A percentile compares a stretch with the other conserved stretches of the same genome.
phyloP scores from a whole-genome alignment of 2,329 filamentous ascomycete genomes.

The Exophiala oligosperma region DNA sequence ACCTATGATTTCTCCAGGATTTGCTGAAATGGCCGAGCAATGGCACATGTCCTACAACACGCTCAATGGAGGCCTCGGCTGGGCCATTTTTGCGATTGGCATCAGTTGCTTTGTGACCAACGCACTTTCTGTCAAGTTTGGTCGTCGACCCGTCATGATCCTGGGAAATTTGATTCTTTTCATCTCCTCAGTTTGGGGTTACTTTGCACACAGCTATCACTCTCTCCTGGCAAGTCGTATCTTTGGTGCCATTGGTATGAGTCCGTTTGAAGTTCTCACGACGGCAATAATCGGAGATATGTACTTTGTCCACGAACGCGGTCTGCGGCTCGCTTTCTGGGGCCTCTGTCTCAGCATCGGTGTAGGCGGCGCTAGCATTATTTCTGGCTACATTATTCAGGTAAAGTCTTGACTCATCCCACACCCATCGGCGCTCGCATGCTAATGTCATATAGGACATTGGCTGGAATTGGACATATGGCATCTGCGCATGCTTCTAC shows the following conservation, averaged over 20 bases:
- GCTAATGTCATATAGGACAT: slow-evolving; percentile 6
- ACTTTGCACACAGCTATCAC: slow-evolving; percentile 26
- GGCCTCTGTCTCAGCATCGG: slow-evolving; percentile 43
- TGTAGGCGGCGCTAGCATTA: slow-evolving; percentile 39
- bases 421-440: not conserved
- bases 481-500: slow-evolving; percentile 18
- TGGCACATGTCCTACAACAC: slow-evolving; percentile 36
- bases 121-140: slow-evolving; percentile 23
- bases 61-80: slow-evolving; percentile 37
- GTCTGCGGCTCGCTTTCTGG: slow-evolving; percentile 40
- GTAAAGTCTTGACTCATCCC: slow-evolving; percentile 34
- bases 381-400: slow-evolving; percentile 38
- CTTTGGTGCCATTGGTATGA: slow-evolving; percentile 28
- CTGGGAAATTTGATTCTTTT: slow-evolving; percentile 23
- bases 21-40: slow-evolving; percentile 34
- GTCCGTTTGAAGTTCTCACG: slow-evolving; percentile 25
- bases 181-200: slow-evolving; percentile 26
- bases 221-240: slow-evolving; percentile 25
- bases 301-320: slow-evolving; percentile 48
- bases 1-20: slow-evolving; percentile 40
- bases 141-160: slow-evolving; percentile 25
- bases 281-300: slow-evolving; percentile 44
- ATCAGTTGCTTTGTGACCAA: slow-evolving; percentile 30
- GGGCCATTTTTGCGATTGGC: slow-evolving; percentile 36
- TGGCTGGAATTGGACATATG: slow-evolving; percentile 29